A percentile compares a stretch with the other conserved stretches of the same genome.
These are phyloP conservation scores for Monilinia fructigena DNA, from an alignment of 2,329 filamentous ascomycete genomes.

Conservation along the genomic window DNA sequence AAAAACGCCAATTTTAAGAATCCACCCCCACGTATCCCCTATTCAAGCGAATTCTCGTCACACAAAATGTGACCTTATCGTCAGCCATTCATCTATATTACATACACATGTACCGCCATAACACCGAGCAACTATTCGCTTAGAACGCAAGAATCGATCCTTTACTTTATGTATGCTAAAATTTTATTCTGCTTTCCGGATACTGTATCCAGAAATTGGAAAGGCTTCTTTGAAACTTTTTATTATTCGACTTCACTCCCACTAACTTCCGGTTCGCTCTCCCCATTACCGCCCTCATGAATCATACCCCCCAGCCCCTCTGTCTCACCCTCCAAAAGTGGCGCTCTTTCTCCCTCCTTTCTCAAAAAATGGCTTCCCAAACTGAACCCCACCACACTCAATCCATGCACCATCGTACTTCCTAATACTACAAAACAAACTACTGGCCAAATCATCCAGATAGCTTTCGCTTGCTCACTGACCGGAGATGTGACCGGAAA, in stretches of 20 bases:
- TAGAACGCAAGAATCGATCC: neutral
- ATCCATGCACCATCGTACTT: conserved; percentile 53
- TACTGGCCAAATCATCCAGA: conserved; percentile 53
- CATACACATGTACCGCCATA: neutral
- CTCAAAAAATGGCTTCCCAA: conserved; percentile 49
- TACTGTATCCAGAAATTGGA: neutral
- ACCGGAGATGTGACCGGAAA: conserved; percentile 34
- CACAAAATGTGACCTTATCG: neutral
- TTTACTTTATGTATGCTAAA: neutral
- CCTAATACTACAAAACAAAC: conserved; percentile 55
- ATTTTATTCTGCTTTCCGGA: neutral
- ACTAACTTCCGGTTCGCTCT: conserved; percentile 40
- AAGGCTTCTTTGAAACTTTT: neutral
- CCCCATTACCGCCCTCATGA: conserved; percentile 43
- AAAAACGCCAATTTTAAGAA: too few relatives aligned
- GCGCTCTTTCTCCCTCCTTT: conserved; percentile 48
- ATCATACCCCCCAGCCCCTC: conserved; percentile 52
- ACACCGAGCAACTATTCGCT: too few relatives aligned
- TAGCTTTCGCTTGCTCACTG: conserved; percentile 41
- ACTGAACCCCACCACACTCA: conserved; percentile 52
- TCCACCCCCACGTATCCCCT: neutral
- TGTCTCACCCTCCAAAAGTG: conserved; percentile 50
- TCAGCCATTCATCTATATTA: too few relatives aligned
- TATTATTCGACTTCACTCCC: conserved; percentile 27
- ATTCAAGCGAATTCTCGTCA: neutral